Percentiles rank a stretch among this genome's conserved stretches.
Evolutionary conservation across 2,329 filamentous ascomycete genomes (phyloP).

Genomic region (Talaromyces sp.): DNA sequence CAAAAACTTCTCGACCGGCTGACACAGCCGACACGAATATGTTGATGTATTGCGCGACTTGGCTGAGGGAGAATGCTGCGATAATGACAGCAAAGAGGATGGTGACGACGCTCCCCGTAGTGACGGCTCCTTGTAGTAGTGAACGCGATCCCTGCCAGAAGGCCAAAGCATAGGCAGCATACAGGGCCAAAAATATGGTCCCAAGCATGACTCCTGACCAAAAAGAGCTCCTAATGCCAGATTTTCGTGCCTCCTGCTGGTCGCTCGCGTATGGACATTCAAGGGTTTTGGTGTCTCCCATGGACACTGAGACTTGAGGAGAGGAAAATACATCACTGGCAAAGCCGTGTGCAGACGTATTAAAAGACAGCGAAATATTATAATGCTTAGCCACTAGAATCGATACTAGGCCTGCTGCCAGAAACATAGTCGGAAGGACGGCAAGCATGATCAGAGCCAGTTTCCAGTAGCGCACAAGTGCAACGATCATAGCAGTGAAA

Average conservation of each 20-base stretch:
- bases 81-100: constrained; percentile 35
- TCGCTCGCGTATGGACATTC: constrained; percentile 50
- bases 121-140: constrained; percentile 7
- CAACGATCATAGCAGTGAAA: constrained; percentile 61
- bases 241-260: constrained; percentile 46
- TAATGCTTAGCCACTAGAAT: constrained; percentile 46
- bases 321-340: constrained; percentile 55
- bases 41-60: constrained; percentile 34
- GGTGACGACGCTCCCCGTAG: constrained; percentile 29
- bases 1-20: constrained; percentile 8
- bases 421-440: constrained; percentile 43
- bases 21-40: constrained; percentile 14
- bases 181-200: constrained; percentile 59
- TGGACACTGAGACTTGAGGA: constrained; percentile 54
- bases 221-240: constrained; percentile 53
- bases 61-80: constrained; percentile 32
- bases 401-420: constrained; percentile 35
- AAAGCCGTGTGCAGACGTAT: constrained; percentile 52
- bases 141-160: constrained; percentile 56
- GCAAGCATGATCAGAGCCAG: constrained; percentile 62
- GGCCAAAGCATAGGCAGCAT: constrained; percentile 58
- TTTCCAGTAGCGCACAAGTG: constrained; percentile 58
- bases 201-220: constrained; percentile 53
- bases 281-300: constrained; percentile 44
- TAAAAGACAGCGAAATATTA: constrained; percentile 46